These are phyloP conservation scores for Beta vulgaris DNA, from an alignment of 148 eudicot species.

Conservation along the genomic window DNA sequence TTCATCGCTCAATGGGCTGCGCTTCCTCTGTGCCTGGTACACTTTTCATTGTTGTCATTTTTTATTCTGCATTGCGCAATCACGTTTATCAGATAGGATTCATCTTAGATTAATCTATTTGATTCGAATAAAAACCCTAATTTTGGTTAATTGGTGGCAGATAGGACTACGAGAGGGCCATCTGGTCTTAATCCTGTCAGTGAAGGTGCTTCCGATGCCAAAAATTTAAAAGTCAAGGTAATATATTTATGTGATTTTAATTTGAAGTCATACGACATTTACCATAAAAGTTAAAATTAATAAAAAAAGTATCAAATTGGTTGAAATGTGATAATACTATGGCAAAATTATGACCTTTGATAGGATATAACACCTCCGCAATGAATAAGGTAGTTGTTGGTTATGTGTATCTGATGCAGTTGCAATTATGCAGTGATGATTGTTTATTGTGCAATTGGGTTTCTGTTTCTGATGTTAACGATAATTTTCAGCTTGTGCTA, in stretches of 20 bases:
- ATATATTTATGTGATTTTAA: too few relatives aligned
- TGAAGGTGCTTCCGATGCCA: constrained; percentile 47
- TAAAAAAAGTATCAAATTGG: too few relatives aligned
- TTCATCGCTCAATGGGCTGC: constrained; percentile 21
- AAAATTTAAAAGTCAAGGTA: constrained; percentile 76
- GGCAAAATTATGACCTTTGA: too few relatives aligned
- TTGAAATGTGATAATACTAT: too few relatives aligned
- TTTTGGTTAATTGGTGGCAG: constrained; percentile 28
- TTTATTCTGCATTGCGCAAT: background rate
- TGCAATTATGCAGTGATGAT: background rate
- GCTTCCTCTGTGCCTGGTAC: constrained; percentile 32
- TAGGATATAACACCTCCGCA: too few relatives aligned
- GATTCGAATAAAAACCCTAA: constrained; percentile 6
- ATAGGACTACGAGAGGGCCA: constrained; percentile 43
- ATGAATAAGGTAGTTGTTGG: too few relatives aligned
- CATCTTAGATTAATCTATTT: background rate
- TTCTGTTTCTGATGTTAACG: background rate
- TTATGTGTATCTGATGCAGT: too few relatives aligned
- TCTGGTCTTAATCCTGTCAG: constrained; percentile 47
- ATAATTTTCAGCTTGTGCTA: constrained; percentile 31
- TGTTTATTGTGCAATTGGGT: background rate
- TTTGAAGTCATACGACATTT: too few relatives aligned
- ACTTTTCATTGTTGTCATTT: background rate
- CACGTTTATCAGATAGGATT: background rate
- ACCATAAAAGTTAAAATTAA: too few relatives aligned